Evolutionary conservation across 2,329 filamentous ascomycete species (phyloP).

Genomic region (Trichoderma sp.): DNA sequence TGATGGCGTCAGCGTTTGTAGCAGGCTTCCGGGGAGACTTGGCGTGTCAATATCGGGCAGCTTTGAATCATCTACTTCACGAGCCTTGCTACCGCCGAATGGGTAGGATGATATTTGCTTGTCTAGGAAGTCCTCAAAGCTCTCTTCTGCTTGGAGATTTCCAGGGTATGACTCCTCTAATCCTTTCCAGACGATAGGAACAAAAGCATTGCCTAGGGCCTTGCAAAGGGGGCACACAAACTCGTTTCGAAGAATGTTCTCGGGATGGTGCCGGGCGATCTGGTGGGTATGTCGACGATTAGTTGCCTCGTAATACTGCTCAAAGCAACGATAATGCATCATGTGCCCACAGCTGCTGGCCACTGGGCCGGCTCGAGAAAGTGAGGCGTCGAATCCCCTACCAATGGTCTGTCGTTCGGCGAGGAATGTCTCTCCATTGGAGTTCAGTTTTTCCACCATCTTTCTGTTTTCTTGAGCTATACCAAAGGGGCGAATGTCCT

Average conservation of each 20-base stretch:
- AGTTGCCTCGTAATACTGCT: slow-evolving; percentile 83
- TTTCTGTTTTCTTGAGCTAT: slow-evolving; percentile 84
- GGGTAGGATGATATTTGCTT: slow-evolving; percentile 52
- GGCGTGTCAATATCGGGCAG: slow-evolving; percentile 35
- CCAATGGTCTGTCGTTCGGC: slow-evolving; percentile 80
- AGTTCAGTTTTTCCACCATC: slow-evolving; percentile 71
- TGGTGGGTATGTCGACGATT: slow-evolving; percentile 82
- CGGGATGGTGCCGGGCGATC: slow-evolving; percentile 91
- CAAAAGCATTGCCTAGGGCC: slow-evolving; percentile 88
- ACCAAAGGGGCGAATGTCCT: slow-evolving; percentile 82
- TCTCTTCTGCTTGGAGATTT: slow-evolving; percentile 56
- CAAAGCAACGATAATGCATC: slow-evolving; percentile 97
- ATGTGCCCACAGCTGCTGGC: slow-evolving; percentile 94
- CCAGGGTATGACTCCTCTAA: slow-evolving; percentile 82
- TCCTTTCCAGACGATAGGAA: slow-evolving; percentile 93
- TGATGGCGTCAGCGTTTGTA: slow-evolving; percentile 39
- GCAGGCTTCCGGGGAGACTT: slow-evolving; percentile 39
- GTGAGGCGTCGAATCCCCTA: slow-evolving; percentile 76
- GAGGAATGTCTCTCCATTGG: slow-evolving; percentile 66
- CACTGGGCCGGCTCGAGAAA: slow-evolving; percentile 71
- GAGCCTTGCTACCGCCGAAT: slow-evolving; percentile 40
- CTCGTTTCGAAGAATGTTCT: slow-evolving; percentile 73
- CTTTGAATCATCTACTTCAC: slow-evolving; percentile 33
- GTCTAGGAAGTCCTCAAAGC: slow-evolving; percentile 69
- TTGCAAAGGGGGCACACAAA: slow-evolving; percentile 98